A percentile compares a stretch with the other conserved stretches of the same genome.
phyloP scores from a whole-genome alignment of 305 asterid species.

The Solanum chacoense region DNA sequence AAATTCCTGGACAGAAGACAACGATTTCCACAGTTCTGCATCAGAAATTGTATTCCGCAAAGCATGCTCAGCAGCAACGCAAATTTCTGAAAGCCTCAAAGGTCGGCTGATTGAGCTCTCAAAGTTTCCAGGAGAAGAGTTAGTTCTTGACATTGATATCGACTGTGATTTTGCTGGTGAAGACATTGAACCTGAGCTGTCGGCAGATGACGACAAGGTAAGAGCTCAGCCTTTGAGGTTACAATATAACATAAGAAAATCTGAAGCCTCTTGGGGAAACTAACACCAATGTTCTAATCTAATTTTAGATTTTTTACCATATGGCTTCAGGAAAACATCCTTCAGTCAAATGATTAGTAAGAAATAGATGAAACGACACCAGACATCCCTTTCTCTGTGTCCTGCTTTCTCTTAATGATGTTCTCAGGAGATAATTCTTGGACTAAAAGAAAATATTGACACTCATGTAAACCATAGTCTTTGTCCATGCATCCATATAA shows the following conservation, averaged over 20 bases:
- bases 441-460: neutral
- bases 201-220: slow-evolving; percentile 30
- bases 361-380: neutral
- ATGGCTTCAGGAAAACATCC: neutral
- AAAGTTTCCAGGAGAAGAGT: slow-evolving; percentile 82
- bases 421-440: neutral
- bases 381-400: neutral
- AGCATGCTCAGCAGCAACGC: slow-evolving; percentile 95
- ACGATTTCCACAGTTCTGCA: slow-evolving; percentile 49
- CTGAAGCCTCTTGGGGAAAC: neutral
- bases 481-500: slow-evolving; percentile 1
- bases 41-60: slow-evolving; percentile 67
- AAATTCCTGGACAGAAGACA: slow-evolving; percentile 73
- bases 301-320: neutral
- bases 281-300: neutral
- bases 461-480: neutral
- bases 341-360: neutral
- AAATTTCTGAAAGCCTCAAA: slow-evolving; percentile 93
- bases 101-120: slow-evolving; percentile 79
- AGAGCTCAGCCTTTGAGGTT: slow-evolving; percentile 14
- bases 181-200: slow-evolving; percentile 59
- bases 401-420: neutral
- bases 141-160: slow-evolving; percentile 65
- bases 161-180: slow-evolving; percentile 34
- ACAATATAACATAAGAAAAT: neutral